A percentile compares a stretch with the other conserved stretches of the same genome.
phyloP scores from a whole-genome alignment of 495 filamentous ascomycete genomes.

The Aspergillus sclerotioniger region DNA sequence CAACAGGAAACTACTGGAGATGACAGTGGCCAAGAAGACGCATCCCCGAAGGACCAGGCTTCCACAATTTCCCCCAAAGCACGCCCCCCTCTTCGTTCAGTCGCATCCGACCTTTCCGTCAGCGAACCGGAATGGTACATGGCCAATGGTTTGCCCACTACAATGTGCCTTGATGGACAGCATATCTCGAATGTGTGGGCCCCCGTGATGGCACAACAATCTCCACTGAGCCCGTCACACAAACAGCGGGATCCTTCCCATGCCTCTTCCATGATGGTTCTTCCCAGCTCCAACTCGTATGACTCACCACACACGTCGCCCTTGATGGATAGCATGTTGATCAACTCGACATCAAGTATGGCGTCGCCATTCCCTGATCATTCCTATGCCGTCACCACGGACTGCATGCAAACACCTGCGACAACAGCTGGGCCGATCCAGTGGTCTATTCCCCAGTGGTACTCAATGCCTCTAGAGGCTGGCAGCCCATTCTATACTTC shows the following conservation, averaged over 20 bases:
- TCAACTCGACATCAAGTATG: constrained; percentile 19
- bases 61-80: constrained; percentile 16
- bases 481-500: constrained; percentile 29
- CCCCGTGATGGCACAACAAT: constrained; percentile 21
- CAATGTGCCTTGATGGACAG: constrained; percentile 15
- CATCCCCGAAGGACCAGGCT: constrained; percentile 21
- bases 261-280: constrained; percentile 17
- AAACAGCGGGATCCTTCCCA: constrained; percentile 25
- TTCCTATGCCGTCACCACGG: constrained; percentile 15
- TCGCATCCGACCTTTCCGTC: constrained; percentile 5
- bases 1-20: constrained; percentile 28
- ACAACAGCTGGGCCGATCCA: constrained; percentile 24
- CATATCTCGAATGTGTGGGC: constrained; percentile 24
- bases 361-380: constrained; percentile 17
- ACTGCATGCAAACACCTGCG: constrained; percentile 19
- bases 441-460: constrained; percentile 35
- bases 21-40: constrained; percentile 23
- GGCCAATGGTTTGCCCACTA: constrained; percentile 19
- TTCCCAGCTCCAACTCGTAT: constrained; percentile 30
- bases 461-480: constrained; percentile 33
- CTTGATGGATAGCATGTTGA: constrained; percentile 18
- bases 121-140: constrained; percentile 24
- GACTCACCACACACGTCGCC: constrained; percentile 33
- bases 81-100: constrained; percentile 5
- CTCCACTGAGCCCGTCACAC: constrained; percentile 28